Conservation (phyloP, 2,329 filamentous ascomycete genomes). For the Verticillium isaacii region DNA sequence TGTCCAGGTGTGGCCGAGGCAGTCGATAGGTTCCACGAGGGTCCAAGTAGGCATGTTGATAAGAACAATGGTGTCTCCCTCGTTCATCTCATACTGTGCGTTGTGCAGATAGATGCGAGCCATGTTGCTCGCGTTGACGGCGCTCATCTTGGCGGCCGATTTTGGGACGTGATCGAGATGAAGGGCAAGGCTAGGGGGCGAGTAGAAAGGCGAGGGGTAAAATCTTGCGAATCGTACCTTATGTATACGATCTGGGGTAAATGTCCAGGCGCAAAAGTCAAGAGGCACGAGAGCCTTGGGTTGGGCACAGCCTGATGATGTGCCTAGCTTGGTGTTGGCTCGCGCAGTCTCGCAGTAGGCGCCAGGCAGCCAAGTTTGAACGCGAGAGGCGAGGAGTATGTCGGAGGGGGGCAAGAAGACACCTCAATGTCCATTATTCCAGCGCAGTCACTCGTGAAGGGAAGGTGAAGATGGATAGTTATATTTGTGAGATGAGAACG, state of each 20-base stretch:
- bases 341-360: no score
- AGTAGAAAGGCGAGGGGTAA: not conserved
- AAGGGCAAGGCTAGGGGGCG: not conserved
- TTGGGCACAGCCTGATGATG: no score
- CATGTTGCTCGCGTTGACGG: not conserved
- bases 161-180: not conserved
- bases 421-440: no score
- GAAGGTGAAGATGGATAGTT: not conserved
- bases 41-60: conserved; percentile 29
- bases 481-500: not conserved
- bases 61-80: conserved; percentile 40
- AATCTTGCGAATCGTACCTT: no score
- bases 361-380: no score
- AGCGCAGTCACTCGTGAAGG: no score
- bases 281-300: no score
- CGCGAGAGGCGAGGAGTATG: no score
- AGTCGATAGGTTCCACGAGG: conserved; percentile 20
- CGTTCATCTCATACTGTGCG: conserved; percentile 11
- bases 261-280: no score
- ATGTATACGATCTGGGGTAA: no score
- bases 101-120: conserved; percentile 11
- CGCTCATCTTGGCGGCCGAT: not conserved
- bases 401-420: no score
- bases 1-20: conserved; percentile 26
- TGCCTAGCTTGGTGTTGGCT: no score